Base-by-base conservation (phyloP, 2,329 filamentous ascomycete species). In the Hypoxylon sp. region DNA sequence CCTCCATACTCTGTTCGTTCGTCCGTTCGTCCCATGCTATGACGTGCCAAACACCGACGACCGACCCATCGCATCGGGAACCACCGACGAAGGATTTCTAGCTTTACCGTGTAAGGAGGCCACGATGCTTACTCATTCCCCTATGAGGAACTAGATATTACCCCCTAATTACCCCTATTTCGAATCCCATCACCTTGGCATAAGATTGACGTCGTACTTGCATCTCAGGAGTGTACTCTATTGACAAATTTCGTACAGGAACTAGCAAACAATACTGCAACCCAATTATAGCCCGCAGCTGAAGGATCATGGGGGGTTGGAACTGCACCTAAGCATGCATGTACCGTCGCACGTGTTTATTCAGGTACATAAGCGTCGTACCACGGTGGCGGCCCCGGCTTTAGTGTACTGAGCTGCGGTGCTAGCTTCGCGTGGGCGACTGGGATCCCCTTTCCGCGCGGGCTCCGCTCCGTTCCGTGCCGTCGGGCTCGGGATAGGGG, bases 231-330 rank as follows among this genome's bases (percentile, higher is more conserved):
- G 47, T 16, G 45, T 46, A 41, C 21, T 32, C 53, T 27, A 37
- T 55, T 46, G 3, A 45, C 27, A 25, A 32, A 23, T 37, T 34
- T 25, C 47, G 21, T 43, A 48, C 14, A 39, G 57, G 34, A 23
- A 12, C 23, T 41, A 56, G 27, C 39, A 68, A 14, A 25, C 30
- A 54, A 63, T 57, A 32, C 37, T 50, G 50, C 41, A 51, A 48
- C 63, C 66, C 63, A 61, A 66, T 57, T 58, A 65, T 68, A 63
- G 59, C 29, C 32, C 37, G 41, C 14, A 50, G 65, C 58, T 65
- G 55, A 63, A 30, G 39, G 23, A 11, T 29, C 39, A 46, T 29
- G 50, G 55, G 45, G 59, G 45, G 65, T 30, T 47, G 21, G 57
- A 55, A 21, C 58, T 65, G 53, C 53, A 50, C 32, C 53, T 50